Evolutionary conservation across 352 stramenopile genomes (phyloP), one percentile per base, ranked within the genome.

Genomic region (Globisporangium carolinianum): DNA sequence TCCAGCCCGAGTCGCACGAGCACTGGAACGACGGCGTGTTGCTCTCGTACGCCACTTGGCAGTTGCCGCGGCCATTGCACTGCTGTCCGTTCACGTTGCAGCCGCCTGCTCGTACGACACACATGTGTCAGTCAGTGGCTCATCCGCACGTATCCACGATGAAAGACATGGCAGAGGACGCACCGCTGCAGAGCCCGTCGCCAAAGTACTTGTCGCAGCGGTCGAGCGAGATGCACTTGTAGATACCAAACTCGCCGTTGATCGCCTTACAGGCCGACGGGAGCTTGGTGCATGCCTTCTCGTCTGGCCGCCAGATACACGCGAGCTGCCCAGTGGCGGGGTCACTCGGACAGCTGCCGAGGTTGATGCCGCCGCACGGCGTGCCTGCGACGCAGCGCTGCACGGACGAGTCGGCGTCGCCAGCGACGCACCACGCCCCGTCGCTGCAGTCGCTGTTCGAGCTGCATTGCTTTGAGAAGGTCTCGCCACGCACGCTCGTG

Each of bases 211-310:
- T 50, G 55, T 94, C 84, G 57, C 84, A 94, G 4, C 84, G 76
- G 39, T 82, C 72, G 37, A 91, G 68, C 17, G 78, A 87, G 48
- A 94, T 72, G 52, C 84, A 94, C 63, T 91, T 90, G 75, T 91
- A 92, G 56, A 91, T 79, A 32, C 76, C 78, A 37, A 67, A 47
- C 39, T 62, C 45, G 61, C 56, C 64, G 53, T 61, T 58, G 37
- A 79, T 56, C 41, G 68, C 35, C 14, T 51, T 57, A 55, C 76
- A 86, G 24, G 51, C 69, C 65, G 5, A 18, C 43, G 9, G 47
- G 35, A 43, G 49, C 60, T 15, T 32, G 45, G 32, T 35, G 36
- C 64, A 76, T 6, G 61, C 56, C 42, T 72, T 68, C 38, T 43
- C 47, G 37, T 76, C 62, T 4, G 58, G 52, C 18, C 66, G 73